Evolutionary conservation across 192 early-diverging fungal genomes (phyloP), one percentile per base, ranked within the genome.

Genomic region (Backusella morwellensis): DNA sequence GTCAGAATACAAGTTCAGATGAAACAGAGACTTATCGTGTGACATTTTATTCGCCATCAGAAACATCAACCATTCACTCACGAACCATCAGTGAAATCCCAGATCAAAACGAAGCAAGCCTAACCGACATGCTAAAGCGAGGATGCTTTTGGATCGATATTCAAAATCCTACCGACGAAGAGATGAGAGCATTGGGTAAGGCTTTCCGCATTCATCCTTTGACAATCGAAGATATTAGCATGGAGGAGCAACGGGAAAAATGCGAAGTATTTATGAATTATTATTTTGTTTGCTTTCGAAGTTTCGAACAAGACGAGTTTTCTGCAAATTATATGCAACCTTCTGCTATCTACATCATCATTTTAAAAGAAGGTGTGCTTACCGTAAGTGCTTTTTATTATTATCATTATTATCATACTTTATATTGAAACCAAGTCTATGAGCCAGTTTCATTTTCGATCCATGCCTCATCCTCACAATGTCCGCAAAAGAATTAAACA

Each of bases 221-320:
- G 34, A 94, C 94, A 0, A 74, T 87, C n/a, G 96, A 99, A 85
- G 98, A 99, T 81, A 98, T 99, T 72, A 83, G 87, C 47, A 93
- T 90, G 34, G 91, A 95, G 41, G 94, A 96, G 69, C 90, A 91
- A n/a, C 88, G 97, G 15, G 98, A 99, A 86, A 99, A 98, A 77
- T 96, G 96, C 70, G 97, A 99, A 82, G 83, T 92, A 6, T 97
- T 94, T 73, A 80, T 85, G n/a, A 89, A 95, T 75, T 99, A 99
- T 84, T 95, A 95, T 76, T 98, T 98, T 88, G 90, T 98, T 23
- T 93, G 93, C 77, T 97, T 98, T 81, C 88, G 95, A 59, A 89
- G 88, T 29, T 93, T 95, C 79, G 90, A 94, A 77, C 86, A 84
- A 74, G 90, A 95, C 69, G 87, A 89, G 19, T 85, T 88, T 75